These are phyloP conservation scores for Trametes punicea DNA, from an alignment of 768 basidiomycete species.

Conservation along the genomic window DNA sequence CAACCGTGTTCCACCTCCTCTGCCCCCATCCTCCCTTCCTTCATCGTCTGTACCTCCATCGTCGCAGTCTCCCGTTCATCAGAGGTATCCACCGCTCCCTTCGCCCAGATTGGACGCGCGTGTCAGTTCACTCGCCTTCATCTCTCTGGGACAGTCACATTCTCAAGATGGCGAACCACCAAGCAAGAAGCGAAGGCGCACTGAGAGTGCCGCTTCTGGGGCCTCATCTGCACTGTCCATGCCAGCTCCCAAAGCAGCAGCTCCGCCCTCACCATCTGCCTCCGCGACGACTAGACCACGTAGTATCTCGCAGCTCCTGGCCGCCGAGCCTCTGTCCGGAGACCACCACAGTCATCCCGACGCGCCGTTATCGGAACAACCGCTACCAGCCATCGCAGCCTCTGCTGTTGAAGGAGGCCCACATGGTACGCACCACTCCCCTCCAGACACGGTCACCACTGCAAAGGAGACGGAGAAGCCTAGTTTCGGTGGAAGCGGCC, in stretches of 20 bases:
- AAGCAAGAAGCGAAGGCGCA: constrained; percentile 22
- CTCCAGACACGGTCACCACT: too few species aligned
- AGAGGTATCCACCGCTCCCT: constrained; percentile 8
- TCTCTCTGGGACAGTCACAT: neutral
- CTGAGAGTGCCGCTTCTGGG: constrained; percentile 8
- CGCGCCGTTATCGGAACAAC: neutral
- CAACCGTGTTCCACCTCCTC: constrained; percentile 6
- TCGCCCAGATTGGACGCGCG: constrained; percentile 15
- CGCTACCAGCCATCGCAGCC: too few species aligned
- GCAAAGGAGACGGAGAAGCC: too few species aligned
- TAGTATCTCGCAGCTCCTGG: constrained; percentile 10
- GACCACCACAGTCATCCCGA: neutral
- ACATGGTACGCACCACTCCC: too few species aligned
- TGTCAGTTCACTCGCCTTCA: constrained; percentile 12
- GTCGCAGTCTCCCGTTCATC: constrained; percentile 9
- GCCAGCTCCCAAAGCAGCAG: neutral
- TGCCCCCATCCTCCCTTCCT: neutral
- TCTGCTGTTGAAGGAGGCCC: too few species aligned
- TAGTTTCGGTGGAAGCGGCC: too few species aligned
- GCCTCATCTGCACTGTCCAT: neutral
- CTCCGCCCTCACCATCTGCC: neutral
- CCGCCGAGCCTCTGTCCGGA: neutral
- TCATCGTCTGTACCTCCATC: too few species aligned
- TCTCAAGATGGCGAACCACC: constrained; percentile 20
- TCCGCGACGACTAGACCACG: neutral